Base-by-base conservation (phyloP, 306 rosid species). In the Citrullus mucosospermus region DNA sequence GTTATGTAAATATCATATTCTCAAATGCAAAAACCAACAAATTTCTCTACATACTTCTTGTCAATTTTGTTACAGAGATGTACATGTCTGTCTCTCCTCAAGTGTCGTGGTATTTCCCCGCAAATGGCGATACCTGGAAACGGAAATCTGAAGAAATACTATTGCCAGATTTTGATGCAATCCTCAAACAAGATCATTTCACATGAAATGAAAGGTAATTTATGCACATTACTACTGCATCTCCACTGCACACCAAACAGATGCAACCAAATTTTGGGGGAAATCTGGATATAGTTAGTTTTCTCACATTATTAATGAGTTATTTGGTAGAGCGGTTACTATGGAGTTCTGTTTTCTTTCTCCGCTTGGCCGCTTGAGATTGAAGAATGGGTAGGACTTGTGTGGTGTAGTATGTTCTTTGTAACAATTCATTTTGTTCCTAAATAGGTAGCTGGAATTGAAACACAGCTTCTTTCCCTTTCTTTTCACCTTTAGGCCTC, bases 51-150 rank as follows among this genome's bases (percentile, higher is more conserved):
- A 41, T 66, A 38, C 6, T 68, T 68, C 32, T 22, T 28, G 60
- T 28, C 13, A 38, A 25, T 25, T 69, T 38, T 38, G 30, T 34
- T 76, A 80, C 91, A 92, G 97, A 92, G 81, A 62, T 86, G 82
- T 88, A 88, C 22, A 77, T 92, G 44, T 87, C 94, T 58, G 76
- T 92, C 81, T 90, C 97, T 80, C 95, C 97, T 15, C 88, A 85
- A 86, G 90, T 90, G 70, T 90, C 91, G 8, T 90, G 97, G 97
- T 92, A 78, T 83, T 55, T 90, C 76, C 94, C 87, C 80, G 86
- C 86, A 77, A 86, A 72, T 57, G 75, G 79, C 13, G 95, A 92
- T 69, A 57, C 87, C 63, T 88, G 97, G 97, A 92, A 85, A 83
- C 91, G 84, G 76, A 85, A 83, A 79, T 93, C 88, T 25, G 94